A percentile compares a stretch with the other conserved stretches of the same genome.
phyloP scores from a whole-genome alignment of 257 asterid species.

The Cordia subcordata region DNA sequence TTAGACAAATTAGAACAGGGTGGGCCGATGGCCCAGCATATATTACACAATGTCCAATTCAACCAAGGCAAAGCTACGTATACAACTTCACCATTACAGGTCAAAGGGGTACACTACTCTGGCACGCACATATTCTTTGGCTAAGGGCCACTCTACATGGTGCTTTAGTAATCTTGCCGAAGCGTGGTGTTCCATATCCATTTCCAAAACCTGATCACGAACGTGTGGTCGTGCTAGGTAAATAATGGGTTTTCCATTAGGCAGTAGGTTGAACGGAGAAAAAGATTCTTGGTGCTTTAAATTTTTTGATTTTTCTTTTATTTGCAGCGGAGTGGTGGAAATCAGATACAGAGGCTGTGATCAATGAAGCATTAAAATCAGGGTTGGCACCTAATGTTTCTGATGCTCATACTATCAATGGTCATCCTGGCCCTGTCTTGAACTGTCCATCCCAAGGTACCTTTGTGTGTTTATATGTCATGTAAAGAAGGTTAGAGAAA shows the following conservation, averaged over 20 bases:
- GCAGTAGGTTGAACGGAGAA: too few relatives aligned
- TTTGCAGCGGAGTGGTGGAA: constrained; percentile 93
- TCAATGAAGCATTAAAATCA: constrained; percentile 60
- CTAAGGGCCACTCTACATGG: constrained; percentile 81
- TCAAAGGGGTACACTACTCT: constrained; percentile 82
- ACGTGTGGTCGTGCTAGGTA: constrained; percentile 61
- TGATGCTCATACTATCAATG: constrained; percentile 90
- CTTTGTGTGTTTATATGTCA: constrained; percentile 21
- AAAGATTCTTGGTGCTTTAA: neutral
- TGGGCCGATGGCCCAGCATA: constrained; percentile 99
- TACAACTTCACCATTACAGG: constrained; percentile 87
- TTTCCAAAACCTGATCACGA: constrained; percentile 88
- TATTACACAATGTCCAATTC: constrained; percentile 90
- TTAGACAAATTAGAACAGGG: constrained; percentile 75
- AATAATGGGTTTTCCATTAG: neutral
- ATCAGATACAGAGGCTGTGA: constrained; percentile 81
- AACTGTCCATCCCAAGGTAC: constrained; percentile 49
- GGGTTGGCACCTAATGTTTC: constrained; percentile 88
- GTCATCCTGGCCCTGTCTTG: constrained; percentile 56
- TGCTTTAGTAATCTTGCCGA: constrained; percentile 77
- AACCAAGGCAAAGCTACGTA: constrained; percentile 57
- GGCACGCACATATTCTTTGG: constrained; percentile 96
- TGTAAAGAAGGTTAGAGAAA: neutral
- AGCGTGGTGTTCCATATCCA: constrained; percentile 79
- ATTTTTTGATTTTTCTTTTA: neutral